Conservation (phyloP, 2,329 filamentous ascomycete species). For the Didymella sp. region DNA sequence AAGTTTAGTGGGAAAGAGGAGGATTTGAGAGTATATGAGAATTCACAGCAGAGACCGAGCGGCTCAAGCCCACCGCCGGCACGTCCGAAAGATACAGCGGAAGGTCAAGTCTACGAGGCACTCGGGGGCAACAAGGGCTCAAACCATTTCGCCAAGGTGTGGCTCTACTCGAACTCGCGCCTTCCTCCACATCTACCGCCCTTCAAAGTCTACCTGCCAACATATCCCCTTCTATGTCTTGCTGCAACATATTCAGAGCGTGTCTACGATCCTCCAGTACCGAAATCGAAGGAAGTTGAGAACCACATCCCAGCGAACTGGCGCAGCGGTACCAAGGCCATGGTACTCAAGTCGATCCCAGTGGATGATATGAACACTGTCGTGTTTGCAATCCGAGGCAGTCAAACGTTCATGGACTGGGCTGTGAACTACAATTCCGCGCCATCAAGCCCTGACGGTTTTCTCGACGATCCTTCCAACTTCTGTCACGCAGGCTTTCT, state of each 20-base stretch:
- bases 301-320: slow-evolving; percentile 75
- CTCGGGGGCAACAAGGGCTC: slow-evolving; percentile 32
- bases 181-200: slow-evolving; percentile 72
- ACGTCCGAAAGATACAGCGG: slow-evolving; percentile 20
- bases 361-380: slow-evolving; percentile 80
- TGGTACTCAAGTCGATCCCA: slow-evolving; percentile 81
- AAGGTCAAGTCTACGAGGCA: slow-evolving; percentile 26
- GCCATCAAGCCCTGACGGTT: slow-evolving; percentile 69
- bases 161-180: slow-evolving; percentile 78
- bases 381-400: slow-evolving; percentile 84
- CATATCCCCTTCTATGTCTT: slow-evolving; percentile 77
- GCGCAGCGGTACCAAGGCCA: slow-evolving; percentile 78
- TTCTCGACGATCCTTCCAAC: slow-evolving; percentile 80
- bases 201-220: slow-evolving; percentile 74
- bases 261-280: slow-evolving; percentile 67
- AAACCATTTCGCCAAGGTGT: slow-evolving; percentile 72
- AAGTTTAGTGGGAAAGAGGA: slow-evolving; percentile 60
- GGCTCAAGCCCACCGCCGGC: slow-evolving; percentile 27
- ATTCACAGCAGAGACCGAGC: slow-evolving; percentile 21
- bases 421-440: slow-evolving; percentile 78
- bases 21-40: slow-evolving; percentile 53
- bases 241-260: slow-evolving; percentile 79
- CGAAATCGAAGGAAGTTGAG: slow-evolving; percentile 67
- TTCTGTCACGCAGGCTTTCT: slow-evolving; percentile 83
- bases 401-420: slow-evolving; percentile 84